Base-by-base conservation (phyloP, 208 protist species). In the Wallacemonas collosoma region DNA sequence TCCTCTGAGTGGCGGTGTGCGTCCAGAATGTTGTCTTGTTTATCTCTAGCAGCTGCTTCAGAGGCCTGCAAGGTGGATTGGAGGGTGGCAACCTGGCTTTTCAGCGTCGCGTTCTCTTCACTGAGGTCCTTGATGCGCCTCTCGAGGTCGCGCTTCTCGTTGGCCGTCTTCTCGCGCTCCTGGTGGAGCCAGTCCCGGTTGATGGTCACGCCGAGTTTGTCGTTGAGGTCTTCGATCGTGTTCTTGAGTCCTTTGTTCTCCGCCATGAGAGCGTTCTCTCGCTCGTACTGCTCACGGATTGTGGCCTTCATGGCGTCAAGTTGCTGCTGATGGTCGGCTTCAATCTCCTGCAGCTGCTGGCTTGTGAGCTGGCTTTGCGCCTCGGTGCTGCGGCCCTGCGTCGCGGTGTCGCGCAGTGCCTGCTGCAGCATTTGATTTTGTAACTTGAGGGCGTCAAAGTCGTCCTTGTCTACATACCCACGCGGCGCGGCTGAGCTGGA, bases 301-400 rank as follows among this genome's bases (percentile, higher is more conserved):
- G 87, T 88, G 15, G 81, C 61, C 63, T 88, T 89, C 64, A 92
- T 75, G 35, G 81, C 87, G 8, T 82, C 50, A 9, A 92, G 77
- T 54, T 92, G 87, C 69, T 92, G 83, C 15, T 87, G 87, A 57
- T 92, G 87, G 56, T 87, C 79, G 2, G 62, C 61, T 64, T 92
- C 83, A 8, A 89, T 67, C 50, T 89, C 83, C n/a, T 81, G 79
- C 14, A 87, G 68, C 11, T 79, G 85, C 63, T 86, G 75, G 61
- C 74, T 71, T 6, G 67, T 80, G 39, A 88, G 75, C 7, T 61
- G 47, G 8, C 63, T 75, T 35, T 77, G 71, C 2, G 78, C 71
- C 47, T 82, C 58, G 2, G 72, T 81, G 4, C 72, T 74, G 3
- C 78, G 73, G 3, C 26, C 47, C 48, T 76, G 72, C 14, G 72